phyloP scores from a whole-genome alignment of 2,329 filamentous ascomycete genomes.

The Chalara sp. region DNA sequence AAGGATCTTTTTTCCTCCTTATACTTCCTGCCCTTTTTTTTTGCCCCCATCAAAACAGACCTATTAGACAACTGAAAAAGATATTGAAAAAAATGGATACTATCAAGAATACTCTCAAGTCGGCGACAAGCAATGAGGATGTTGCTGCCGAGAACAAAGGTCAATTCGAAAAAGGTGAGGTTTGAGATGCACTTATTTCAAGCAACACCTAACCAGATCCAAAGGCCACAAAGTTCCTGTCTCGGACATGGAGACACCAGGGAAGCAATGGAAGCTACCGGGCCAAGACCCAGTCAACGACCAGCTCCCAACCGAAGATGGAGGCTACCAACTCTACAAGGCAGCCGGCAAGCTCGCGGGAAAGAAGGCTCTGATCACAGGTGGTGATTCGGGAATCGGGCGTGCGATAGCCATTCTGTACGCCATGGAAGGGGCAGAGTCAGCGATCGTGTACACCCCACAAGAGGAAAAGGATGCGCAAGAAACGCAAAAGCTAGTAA shows the following conservation, averaged over 20 bases:
- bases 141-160: conserved; percentile 12
- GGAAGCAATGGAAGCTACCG: conserved; percentile 44
- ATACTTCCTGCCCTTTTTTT: not conserved
- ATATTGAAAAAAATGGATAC: conserved; percentile 19
- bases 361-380: conserved; percentile 73
- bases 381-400: conserved; percentile 75
- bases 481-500: conserved; percentile 64
- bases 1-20: conserved; percentile 15
- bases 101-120: conserved; percentile 22
- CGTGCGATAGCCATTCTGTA: conserved; percentile 70
- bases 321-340: conserved; percentile 64
- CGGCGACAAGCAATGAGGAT: conserved; percentile 12
- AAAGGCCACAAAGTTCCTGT: conserved; percentile 44
- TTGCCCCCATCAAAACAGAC: too few relatives aligned
- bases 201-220: not conserved
- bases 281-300: conserved; percentile 53
- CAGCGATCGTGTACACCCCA: conserved; percentile 66
- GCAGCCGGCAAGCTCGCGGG: conserved; percentile 69
- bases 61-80: not conserved
- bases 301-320: conserved; percentile 60
- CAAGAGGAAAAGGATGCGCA: conserved; percentile 72
- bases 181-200: not conserved
- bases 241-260: conserved; percentile 46
- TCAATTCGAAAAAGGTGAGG: conserved; percentile 29
- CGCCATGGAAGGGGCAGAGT: conserved; percentile 73